A percentile compares a stretch with the other conserved stretches of the same genome.
phyloP scores from a whole-genome alignment of 2,329 filamentous ascomycete genomes.

The Grosmannia clavigera region DNA sequence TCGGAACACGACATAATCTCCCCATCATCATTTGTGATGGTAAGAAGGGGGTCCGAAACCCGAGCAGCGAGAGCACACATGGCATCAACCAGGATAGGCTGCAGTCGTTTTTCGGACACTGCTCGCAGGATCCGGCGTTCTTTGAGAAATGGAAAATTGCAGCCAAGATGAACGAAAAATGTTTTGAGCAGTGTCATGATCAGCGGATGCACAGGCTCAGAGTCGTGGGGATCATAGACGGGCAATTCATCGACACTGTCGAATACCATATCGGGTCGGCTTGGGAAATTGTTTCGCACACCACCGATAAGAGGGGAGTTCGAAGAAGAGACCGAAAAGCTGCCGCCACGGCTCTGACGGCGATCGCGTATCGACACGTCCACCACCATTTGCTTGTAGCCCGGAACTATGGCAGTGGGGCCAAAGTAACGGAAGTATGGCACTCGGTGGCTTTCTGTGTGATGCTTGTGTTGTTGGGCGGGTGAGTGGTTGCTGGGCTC shows the following conservation, averaged over 20 bases:
- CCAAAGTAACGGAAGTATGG: conserved; percentile 89
- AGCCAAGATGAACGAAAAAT: conserved; percentile 73
- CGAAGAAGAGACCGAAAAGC: conserved; percentile 42
- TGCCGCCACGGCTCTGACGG: conserved; percentile 44
- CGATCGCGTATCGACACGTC: conserved; percentile 50
- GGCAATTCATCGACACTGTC: conserved; percentile 45
- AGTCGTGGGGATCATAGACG: conserved; percentile 63
- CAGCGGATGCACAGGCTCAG: conserved; percentile 57
- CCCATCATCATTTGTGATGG: conserved; percentile 33
- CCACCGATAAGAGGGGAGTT: conserved; percentile 20
- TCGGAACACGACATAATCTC: conserved; percentile 39
- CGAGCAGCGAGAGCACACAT: conserved; percentile 72
- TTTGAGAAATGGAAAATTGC: conserved; percentile 74
- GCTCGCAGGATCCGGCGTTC: conserved; percentile 60
- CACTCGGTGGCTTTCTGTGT: conserved; percentile 47
- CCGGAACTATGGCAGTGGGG: conserved; percentile 79
- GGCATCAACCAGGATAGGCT: conserved; percentile 75
- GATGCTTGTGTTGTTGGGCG: neutral
- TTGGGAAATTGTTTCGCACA: conserved; percentile 11
- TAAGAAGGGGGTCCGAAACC: conserved; percentile 55
- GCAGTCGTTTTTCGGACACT: conserved; percentile 67
- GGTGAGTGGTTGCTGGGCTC: conserved; percentile 9
- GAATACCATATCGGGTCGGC: conserved; percentile 22
- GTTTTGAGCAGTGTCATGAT: conserved; percentile 66
- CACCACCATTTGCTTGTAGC: conserved; percentile 86